Base-by-base conservation (phyloP, 805 yeast species). In the Saturnispora besseyi region DNA sequence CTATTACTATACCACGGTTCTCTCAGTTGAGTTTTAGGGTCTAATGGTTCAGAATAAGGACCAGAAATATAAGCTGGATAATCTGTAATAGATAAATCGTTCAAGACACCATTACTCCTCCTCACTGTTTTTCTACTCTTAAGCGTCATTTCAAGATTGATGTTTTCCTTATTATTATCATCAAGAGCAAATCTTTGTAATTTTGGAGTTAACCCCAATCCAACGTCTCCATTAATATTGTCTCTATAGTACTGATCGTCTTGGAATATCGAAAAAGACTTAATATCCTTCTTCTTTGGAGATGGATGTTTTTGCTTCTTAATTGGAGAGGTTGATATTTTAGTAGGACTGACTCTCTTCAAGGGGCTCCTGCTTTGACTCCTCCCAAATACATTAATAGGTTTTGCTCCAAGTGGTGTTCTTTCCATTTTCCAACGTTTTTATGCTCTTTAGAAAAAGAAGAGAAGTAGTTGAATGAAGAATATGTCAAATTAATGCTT, bases 1-100 rank as follows among this genome's bases (percentile, higher is more conserved):
- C 36, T 10, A 33, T 52, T 47, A 6, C 45, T 44, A 15, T 32
- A 38, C 55, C 55, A 53, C 10, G 55, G 53, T 6, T 48, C 49
- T 9, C 36, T 47, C 5, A 53, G 34, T 32, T 45, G 52, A 9
- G 30, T 36, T 15, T 37, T 41, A 11, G 33, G 32, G 9, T 24
- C n/a, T 10, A 53, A 32, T 6, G 53, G 49, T 3, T 41, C 22
- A 10, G 24, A 10, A 3, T 28, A n/a, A 6, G 44, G 42, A 3
- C 11, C 3, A 7, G 26, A 26, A 8, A 48, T n/a, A 42, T 42
- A 53, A 4, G 50, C 55, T 1, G 55, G 55, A 15, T 45, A 31
- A 2, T 31, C 4, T 12, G 21, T 32, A 10, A 53, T 45, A 10
- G 49, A 33, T n/a, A 50, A 21, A 34, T 53, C 55, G n/a, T 21